phyloP scores from a whole-genome alignment of 495 filamentous ascomycete species.

The Penicillium macrosclerotiorum region DNA sequence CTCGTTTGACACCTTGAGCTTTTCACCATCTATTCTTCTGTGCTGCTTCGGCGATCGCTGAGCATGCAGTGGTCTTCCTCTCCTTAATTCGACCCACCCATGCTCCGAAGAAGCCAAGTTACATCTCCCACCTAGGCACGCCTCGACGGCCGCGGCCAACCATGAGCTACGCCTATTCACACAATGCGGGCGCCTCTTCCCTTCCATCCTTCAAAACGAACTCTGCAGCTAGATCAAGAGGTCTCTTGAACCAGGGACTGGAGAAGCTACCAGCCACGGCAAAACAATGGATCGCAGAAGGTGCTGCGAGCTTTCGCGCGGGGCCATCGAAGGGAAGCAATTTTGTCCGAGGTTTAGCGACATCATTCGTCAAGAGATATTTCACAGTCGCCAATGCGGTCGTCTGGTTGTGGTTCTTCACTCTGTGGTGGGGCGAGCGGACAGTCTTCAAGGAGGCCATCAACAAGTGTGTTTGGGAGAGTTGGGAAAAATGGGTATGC shows the following conservation, averaged over 20 bases:
- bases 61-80: constrained; percentile 27
- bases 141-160: constrained; percentile 16
- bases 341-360: constrained; percentile 13
- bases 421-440: constrained; percentile 86
- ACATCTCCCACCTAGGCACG: constrained; percentile 3
- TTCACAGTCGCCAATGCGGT: constrained; percentile 64
- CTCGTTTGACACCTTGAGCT: not conserved
- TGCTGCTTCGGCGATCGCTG: not conserved
- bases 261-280: constrained; percentile 18
- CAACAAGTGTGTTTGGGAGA: constrained; percentile 72
- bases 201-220: constrained; percentile 29
- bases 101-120: constrained; percentile 12
- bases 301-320: constrained; percentile 4
- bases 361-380: constrained; percentile 23
- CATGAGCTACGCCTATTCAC: constrained; percentile 44
- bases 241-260: constrained; percentile 8
- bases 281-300: constrained; percentile 27
- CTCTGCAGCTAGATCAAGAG: constrained; percentile 8
- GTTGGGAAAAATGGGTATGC: constrained; percentile 92
- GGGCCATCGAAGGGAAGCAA: constrained; percentile 4
- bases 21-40: constrained; percentile 6
- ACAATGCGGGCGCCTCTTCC: constrained; percentile 24
- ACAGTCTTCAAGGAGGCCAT: constrained; percentile 68
- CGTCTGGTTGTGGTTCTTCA: constrained; percentile 69
- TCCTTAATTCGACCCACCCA: constrained; percentile 14